Percentiles rank a stretch among this genome's conserved stretches.
Conservation (phyloP, 1,284 basidiomycete species). For the Lentinus polychrous region DNA sequence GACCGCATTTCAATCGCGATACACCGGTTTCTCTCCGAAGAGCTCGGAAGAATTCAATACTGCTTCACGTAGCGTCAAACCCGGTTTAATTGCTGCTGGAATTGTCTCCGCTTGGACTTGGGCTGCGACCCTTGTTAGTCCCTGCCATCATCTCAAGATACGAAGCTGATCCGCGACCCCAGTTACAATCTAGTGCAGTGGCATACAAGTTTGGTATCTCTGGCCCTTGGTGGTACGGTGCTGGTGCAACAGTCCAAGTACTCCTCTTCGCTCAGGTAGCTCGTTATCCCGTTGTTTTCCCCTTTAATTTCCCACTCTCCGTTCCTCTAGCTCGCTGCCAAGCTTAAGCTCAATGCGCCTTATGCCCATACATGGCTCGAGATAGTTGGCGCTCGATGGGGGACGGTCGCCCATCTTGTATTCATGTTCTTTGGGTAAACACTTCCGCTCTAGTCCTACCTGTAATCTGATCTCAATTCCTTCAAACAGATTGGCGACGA, state of each 20-base stretch:
- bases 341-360: constrained; percentile 58
- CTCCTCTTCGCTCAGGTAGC: constrained; percentile 39
- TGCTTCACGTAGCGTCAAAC: constrained; percentile 77
- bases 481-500: constrained; percentile 40
- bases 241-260: constrained; percentile 46
- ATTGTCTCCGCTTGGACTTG: constrained; percentile 87
- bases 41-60: constrained; percentile 78
- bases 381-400: constrained; percentile 55
- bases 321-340: constrained; percentile 33
- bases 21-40: constrained; percentile 67
- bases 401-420: constrained; percentile 48
- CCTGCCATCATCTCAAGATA: background rate
- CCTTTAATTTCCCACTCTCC: background rate
- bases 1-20: constrained; percentile 65
- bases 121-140: constrained; percentile 63
- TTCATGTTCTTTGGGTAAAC: constrained; percentile 59
- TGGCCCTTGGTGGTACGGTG: constrained; percentile 42
- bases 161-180: constrained; percentile 3
- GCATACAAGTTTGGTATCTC: constrained; percentile 79
- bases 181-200: constrained; percentile 74
- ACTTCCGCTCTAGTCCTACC: background rate
- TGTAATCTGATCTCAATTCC: background rate
- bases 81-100: constrained; percentile 85
- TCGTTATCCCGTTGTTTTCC: constrained; percentile 4
- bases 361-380: constrained; percentile 58